Percentiles rank a stretch among this genome's conserved stretches.
Conservation (phyloP, 2,329 filamentous ascomycete species). For the Thermothelomyces thermophilus region DNA sequence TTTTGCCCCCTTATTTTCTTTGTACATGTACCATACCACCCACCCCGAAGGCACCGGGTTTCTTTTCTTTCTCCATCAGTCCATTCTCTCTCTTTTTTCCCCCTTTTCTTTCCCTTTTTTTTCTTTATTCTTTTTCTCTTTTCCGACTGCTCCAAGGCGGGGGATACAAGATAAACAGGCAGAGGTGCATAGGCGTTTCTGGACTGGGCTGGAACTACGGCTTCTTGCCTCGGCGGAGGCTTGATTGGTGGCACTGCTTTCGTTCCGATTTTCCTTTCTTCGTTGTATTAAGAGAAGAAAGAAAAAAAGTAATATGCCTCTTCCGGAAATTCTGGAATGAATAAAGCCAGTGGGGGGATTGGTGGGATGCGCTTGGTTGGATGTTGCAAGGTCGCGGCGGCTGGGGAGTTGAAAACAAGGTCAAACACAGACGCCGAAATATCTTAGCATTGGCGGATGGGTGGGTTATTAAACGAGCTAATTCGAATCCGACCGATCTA, state of each 20-base stretch:
- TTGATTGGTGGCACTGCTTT: neutral
- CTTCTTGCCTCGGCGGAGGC: too few relatives aligned
- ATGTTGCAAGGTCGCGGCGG: neutral
- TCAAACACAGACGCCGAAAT: too few relatives aligned
- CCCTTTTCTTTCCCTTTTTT: neutral
- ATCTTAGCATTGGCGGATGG: neutral
- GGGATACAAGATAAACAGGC: neutral
- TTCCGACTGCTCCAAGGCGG: neutral
- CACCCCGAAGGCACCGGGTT: neutral
- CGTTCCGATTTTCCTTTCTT: neutral
- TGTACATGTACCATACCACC: neutral
- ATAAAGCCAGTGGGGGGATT: neutral
- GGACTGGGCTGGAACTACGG: neutral
- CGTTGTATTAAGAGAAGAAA: neutral
- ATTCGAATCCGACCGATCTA: too few relatives aligned
- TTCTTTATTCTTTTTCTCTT: neutral
- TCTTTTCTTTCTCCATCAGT: neutral
- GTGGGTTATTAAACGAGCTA: too few relatives aligned
- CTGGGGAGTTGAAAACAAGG: too few relatives aligned
- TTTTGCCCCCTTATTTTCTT: neutral
- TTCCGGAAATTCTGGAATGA: neutral
- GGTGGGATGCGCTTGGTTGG: neutral
- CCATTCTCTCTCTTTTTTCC: neutral
- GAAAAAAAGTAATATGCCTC: neutral
- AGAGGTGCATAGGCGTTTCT: slow-evolving; percentile 1